Conservation (phyloP, 768 basidiomycete genomes). For the Boletus sp. region DNA sequence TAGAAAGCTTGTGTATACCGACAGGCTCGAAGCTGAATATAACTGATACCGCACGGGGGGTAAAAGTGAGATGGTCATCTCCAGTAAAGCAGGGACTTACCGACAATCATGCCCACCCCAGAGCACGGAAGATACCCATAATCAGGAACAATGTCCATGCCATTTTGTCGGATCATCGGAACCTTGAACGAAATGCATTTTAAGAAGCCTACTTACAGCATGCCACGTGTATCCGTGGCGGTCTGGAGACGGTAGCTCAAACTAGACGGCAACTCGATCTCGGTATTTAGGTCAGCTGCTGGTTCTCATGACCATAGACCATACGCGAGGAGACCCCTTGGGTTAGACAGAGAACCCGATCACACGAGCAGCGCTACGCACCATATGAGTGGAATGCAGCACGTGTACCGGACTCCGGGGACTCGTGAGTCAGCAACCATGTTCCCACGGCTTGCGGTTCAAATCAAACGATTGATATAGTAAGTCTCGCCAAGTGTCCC, state of each 20-base stretch:
- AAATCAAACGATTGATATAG: too few relatives aligned
- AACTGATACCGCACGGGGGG: background rate
- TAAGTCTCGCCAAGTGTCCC: too few relatives aligned
- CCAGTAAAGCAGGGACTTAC: background rate
- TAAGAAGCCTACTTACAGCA: background rate
- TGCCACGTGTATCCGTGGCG: background rate
- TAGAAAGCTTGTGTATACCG: background rate
- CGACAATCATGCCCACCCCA: background rate
- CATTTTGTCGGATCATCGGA: background rate
- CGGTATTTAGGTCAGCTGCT: background rate
- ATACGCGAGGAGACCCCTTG: background rate
- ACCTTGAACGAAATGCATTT: background rate
- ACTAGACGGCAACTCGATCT: background rate
- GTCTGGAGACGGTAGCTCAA: background rate
- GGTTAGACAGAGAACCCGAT: background rate
- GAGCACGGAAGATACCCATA: background rate
- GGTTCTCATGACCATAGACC: background rate
- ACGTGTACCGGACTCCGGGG: too few relatives aligned
- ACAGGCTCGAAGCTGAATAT: background rate
- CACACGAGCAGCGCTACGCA: background rate
- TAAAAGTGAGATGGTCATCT: too few relatives aligned
- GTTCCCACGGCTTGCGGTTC: background rate
- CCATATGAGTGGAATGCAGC: background rate
- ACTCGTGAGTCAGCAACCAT: background rate
- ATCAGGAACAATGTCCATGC: background rate